Percentiles rank a stretch among this genome's conserved stretches.
Conservation (phyloP, 768 basidiomycete species). For the Hericium coralloides region DNA sequence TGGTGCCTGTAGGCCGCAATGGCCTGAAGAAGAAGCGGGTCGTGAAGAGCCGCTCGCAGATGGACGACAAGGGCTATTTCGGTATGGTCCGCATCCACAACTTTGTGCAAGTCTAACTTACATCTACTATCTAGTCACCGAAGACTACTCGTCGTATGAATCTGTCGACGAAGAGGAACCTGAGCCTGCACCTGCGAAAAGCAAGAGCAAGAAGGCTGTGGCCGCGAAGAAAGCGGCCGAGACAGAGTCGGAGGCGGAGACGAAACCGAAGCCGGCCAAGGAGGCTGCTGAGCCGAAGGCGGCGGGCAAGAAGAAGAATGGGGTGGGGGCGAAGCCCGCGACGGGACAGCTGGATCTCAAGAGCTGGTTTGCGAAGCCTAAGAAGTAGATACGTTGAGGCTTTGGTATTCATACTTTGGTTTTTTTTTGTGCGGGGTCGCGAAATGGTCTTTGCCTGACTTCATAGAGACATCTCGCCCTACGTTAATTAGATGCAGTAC, state of each 20-base stretch:
- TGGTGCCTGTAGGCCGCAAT: slow-evolving; percentile 66
- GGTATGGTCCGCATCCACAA: slow-evolving; percentile 31
- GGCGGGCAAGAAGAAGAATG: background rate
- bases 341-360: background rate
- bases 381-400: background rate
- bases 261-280: background rate
- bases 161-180: slow-evolving; percentile 57
- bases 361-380: background rate
- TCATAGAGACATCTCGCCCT: too few species aligned
- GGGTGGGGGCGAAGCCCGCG: background rate
- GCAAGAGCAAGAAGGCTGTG: slow-evolving; percentile 6
- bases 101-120: background rate
- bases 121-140: slow-evolving; percentile 38
- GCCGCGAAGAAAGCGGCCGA: slow-evolving; percentile 1
- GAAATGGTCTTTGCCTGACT: too few species aligned
- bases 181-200: slow-evolving; percentile 14
- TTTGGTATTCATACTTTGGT: background rate
- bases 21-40: slow-evolving; percentile 69
- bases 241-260: background rate
- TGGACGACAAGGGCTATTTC: slow-evolving; percentile 66
- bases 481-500: too few species aligned
- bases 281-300: background rate
- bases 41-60: slow-evolving; percentile 43
- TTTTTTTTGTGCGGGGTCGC: too few species aligned
- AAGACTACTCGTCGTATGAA: slow-evolving; percentile 78